phyloP scores from a whole-genome alignment of 805 yeast genomes.

The Saturnispora dispora region DNA sequence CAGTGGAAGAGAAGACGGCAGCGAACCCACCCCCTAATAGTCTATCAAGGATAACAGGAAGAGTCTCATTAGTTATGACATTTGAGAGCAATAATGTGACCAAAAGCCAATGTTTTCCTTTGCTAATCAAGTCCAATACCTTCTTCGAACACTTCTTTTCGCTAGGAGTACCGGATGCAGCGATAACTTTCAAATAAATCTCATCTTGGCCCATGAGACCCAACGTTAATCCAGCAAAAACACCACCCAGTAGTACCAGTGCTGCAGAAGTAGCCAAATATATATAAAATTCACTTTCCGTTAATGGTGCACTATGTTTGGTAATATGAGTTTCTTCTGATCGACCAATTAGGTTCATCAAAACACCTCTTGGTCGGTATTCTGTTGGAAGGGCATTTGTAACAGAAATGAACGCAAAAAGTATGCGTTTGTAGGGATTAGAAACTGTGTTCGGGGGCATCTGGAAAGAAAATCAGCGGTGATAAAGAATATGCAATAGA shows the following conservation, averaged over 20 bases:
- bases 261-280: conserved; percentile 45
- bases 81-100: conserved; percentile 80
- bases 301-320: conserved; percentile 16
- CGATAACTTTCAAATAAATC: conserved; percentile 82
- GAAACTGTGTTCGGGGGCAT: background rate
- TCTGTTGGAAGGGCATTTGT: conserved; percentile 12
- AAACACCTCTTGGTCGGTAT: conserved; percentile 9
- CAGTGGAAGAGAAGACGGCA: conserved; percentile 91
- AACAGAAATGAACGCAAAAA: conserved; percentile 4
- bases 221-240: conserved; percentile 89
- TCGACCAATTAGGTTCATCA: background rate
- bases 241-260: conserved; percentile 72
- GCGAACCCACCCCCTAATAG: conserved; percentile 97
- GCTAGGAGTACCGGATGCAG: conserved; percentile 66
- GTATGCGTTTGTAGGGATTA: conserved; percentile 2
- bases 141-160: conserved; percentile 64
- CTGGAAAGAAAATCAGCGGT: conserved; percentile 1
- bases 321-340: conserved; percentile 1
- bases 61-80: conserved; percentile 88
- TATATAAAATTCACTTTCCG: conserved; percentile 33
- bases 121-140: conserved; percentile 62
- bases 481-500: background rate
- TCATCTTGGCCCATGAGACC: conserved; percentile 98
- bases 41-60: conserved; percentile 88
- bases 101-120: conserved; percentile 94